Percentiles rank a stretch among this genome's conserved stretches.
Evolutionary conservation across 139 green algal species (phyloP).

Genomic region (Dunaliella primolecta): DNA sequence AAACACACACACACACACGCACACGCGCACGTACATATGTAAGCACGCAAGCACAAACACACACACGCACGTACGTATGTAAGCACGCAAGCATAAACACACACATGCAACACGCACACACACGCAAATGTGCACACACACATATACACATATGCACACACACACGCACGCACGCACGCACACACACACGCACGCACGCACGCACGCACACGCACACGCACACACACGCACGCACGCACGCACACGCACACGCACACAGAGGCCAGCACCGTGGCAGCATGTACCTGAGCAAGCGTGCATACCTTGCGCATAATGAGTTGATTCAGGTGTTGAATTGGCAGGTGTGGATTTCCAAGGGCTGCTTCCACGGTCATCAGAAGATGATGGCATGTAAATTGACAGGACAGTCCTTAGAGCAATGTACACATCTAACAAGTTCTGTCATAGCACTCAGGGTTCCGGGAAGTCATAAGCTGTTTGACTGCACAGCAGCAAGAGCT

Average conservation of each 20-base stretch:
- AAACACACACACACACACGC: background rate
- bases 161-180: constrained; percentile 14
- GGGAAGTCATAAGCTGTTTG: too few relatives aligned
- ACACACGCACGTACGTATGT: background rate
- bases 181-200: constrained; percentile 17
- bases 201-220: constrained; percentile 5
- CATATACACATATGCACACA: constrained; percentile 18
- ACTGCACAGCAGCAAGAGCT: too few relatives aligned
- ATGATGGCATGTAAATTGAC: background rate
- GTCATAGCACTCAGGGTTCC: too few relatives aligned
- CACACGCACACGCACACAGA: background rate
- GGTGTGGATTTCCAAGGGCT: background rate
- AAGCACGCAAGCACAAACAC: background rate
- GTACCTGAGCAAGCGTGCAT: background rate
- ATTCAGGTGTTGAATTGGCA: too few relatives aligned
- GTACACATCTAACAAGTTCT: background rate
- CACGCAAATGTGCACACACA: constrained; percentile 2
- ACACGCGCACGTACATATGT: background rate
- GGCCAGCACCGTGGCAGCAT: too few relatives aligned
- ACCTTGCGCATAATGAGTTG: too few relatives aligned
- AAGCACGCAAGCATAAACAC: background rate
- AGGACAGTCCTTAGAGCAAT: background rate
- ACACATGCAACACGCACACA: background rate
- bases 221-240: background rate
- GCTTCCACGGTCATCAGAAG: background rate